A percentile compares a stretch with the other conserved stretches of the same genome.
Evolutionary conservation across 257 asterid genomes (phyloP).

Genomic region (Solanum tarijense): DNA sequence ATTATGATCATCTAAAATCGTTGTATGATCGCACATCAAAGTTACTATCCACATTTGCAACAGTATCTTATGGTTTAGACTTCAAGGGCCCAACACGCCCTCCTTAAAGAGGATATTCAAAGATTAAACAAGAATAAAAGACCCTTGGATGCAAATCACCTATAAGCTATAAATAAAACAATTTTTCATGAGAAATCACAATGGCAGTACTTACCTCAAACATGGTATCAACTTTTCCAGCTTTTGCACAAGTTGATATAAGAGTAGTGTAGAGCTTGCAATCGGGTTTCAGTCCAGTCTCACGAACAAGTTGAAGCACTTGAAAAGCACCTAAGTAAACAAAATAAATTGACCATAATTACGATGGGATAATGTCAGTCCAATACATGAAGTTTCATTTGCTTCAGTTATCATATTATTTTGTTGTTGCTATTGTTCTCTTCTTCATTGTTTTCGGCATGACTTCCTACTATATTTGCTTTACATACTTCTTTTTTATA

Average conservation of each 20-base stretch:
- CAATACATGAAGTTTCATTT: background rate
- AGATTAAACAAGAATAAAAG: background rate
- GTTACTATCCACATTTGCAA: background rate
- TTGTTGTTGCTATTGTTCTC: background rate
- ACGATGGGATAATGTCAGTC: background rate
- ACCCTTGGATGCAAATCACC: background rate
- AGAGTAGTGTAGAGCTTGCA: constrained; percentile 95
- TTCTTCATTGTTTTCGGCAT: background rate
- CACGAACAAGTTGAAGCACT: constrained; percentile 60
- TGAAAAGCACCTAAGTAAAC: constrained; percentile 67
- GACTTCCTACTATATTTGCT: background rate
- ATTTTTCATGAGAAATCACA: background rate
- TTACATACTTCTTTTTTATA: background rate
- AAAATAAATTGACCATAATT: constrained; percentile 10
- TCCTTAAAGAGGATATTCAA: background rate
- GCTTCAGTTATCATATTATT: background rate
- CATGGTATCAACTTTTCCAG: constrained; percentile 96
- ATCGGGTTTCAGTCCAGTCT: constrained; percentile 62
- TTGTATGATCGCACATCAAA: background rate
- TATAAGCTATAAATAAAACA: background rate
- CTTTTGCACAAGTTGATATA: constrained; percentile 90
- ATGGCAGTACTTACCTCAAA: constrained; percentile 44
- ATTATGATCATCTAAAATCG: background rate
- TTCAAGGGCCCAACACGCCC: background rate
- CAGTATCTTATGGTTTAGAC: background rate